Conservation (phyloP, 1,139 yeast genomes). For the Diutina rugosa region DNA sequence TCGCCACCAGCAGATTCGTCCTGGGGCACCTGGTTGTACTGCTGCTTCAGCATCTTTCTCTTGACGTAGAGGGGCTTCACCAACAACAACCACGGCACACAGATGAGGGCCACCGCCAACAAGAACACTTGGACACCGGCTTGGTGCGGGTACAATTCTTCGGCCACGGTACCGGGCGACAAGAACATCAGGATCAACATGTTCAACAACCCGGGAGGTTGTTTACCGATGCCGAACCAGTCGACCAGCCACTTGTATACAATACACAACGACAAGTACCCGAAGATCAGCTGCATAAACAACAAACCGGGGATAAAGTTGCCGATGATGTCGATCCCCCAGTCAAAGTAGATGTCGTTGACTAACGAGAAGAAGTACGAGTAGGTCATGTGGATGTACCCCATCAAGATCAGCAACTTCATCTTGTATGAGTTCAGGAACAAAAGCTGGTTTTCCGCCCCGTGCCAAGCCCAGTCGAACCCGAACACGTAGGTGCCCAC, state of each 20-base stretch:
- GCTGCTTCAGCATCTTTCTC: conserved; percentile 19
- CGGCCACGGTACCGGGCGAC: conserved; percentile 84
- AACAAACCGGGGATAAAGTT: conserved; percentile 88
- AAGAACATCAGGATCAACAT: conserved; percentile 95
- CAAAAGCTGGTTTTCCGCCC: conserved; percentile 79
- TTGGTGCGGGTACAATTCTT: conserved; percentile 75
- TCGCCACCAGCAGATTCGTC: conserved; percentile 16
- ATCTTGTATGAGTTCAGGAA: conserved; percentile 92
- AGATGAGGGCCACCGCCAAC: conserved; percentile 64
- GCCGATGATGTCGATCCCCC: conserved; percentile 77
- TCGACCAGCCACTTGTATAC: conserved; percentile 91
- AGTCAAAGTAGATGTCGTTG: conserved; percentile 60
- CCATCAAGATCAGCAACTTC: conserved; percentile 92
- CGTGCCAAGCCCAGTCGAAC: conserved; percentile 94
- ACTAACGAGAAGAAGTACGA: conserved; percentile 77
- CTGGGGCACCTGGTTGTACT: conserved; percentile 13
- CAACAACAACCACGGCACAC: conserved; percentile 90
- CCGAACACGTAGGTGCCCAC: conserved; percentile 72
- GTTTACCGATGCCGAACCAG: conserved; percentile 64
- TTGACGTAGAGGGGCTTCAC: conserved; percentile 74
- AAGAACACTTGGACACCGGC: conserved; percentile 63
- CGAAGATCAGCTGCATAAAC: conserved; percentile 94
- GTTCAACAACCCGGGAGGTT: conserved; percentile 88
- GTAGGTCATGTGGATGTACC: conserved; percentile 89
- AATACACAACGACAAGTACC: conserved; percentile 73